Percentiles rank a stretch among this genome's conserved stretches.
phyloP scores from a whole-genome alignment of 257 asterid species.

The Nicotiana attenuata region DNA sequence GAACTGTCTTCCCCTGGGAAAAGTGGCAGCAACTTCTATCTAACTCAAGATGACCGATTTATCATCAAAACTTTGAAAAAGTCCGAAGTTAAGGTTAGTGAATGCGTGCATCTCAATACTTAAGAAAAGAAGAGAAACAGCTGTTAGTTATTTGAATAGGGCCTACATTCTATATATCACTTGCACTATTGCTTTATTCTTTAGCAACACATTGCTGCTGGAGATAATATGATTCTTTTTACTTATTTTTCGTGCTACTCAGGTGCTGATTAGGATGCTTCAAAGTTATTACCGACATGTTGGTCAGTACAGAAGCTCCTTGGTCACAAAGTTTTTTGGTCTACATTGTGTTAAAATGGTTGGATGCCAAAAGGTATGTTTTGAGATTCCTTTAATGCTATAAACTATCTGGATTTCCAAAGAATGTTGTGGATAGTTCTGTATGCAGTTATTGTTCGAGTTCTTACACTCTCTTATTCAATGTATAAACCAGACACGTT shows the following conservation, averaged over 20 bases:
- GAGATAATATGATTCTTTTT: not conserved
- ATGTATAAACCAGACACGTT: conserved; percentile 26
- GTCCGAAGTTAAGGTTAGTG: conserved; percentile 30
- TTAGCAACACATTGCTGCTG: not conserved
- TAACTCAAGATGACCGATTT: conserved; percentile 25
- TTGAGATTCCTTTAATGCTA: not conserved
- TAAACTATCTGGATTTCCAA: not conserved
- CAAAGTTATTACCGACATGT: conserved; percentile 23
- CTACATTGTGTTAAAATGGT: conserved; percentile 26
- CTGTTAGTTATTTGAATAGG: conserved; percentile 2
- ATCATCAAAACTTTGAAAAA: conserved; percentile 32
- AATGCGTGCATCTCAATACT: not conserved
- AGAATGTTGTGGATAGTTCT: not conserved
- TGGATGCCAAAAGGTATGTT: conserved; percentile 27
- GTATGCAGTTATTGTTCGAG: not conserved
- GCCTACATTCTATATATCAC: not conserved
- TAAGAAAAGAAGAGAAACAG: not conserved
- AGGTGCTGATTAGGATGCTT: conserved; percentile 30
- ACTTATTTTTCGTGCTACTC: not conserved
- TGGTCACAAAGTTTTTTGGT: conserved; percentile 26
- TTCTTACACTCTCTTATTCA: conserved; percentile 1
- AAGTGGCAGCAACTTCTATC: conserved; percentile 32
- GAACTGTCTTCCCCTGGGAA: conserved; percentile 31
- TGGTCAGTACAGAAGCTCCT: conserved; percentile 16
- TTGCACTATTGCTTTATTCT: not conserved